Base-by-base conservation (phyloP, 1,284 basidiomycete genomes). In the Nidula niveotomentosa region DNA sequence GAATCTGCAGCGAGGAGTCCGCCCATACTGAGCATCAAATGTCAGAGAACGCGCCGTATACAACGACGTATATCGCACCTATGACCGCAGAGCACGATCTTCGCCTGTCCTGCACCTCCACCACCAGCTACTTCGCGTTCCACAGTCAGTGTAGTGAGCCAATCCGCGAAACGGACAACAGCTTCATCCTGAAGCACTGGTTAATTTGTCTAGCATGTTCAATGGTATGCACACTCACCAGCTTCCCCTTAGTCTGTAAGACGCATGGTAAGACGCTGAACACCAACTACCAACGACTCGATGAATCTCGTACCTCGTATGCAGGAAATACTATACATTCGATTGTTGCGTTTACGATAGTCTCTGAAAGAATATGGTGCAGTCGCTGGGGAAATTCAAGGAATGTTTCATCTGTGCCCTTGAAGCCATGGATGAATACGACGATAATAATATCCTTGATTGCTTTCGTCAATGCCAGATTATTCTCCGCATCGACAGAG, bases 61-160 rank as follows among this genome's bases (percentile, higher is more conserved):
- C 18, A 37, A 30, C 10, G 36, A 47, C 48, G 36, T 35, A 18
- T 36, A 37, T 30, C 34, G 52, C 58, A 91, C 92, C 91, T 96
- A 69, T 98, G 96, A 2, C 95, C 95, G 65, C 94, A 94, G 1
- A 98, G 78, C 2, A 96, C 86, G 48, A 98, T 80, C 67, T 86
- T 91, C 0, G 88, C 88, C 59, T 81, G 88, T 18, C 90, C 91
- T 12, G 91, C 88, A 18, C 91, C 92, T 17, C 85, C 83, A 1
- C 87, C 85, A 12, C 74, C 71, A 8, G 86, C 83, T 39, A 90
- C 88, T 69, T 96, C 94, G 54, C 81, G 83, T 66, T 91, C 80
- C 13, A 94, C 89, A 2, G 88, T 90, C 23, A 93, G 72, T 33
- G 85, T 88, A 1, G 91, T 89, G 41, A 96, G 81, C 94, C 94